Base-by-base conservation (phyloP, 2,329 filamentous ascomycete genomes). In the Aspergillus neotritici region DNA sequence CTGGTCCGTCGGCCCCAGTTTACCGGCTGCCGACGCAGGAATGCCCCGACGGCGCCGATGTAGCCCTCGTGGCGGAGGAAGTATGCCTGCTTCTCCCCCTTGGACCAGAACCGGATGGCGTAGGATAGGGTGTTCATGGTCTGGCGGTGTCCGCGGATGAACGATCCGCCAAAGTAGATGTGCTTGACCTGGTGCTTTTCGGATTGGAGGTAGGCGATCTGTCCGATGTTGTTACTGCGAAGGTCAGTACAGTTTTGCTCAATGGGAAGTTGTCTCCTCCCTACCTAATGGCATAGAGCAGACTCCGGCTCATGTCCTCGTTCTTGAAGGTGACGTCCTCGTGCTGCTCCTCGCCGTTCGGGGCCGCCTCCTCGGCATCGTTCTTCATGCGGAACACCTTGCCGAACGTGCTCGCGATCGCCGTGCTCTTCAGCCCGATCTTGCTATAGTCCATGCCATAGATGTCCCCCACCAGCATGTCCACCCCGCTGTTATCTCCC, bases 51-150 rank as follows among this genome's bases (percentile, higher is more conserved):
- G 14, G 89, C 81, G 8, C 93, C 93, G 1, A 98, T 78, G 63
- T 97, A 98, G 17, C 93, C 93, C 67, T 98, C 93, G 59, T 98
- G 93, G 5, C 93, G 78, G 47, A 98, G 65, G 65, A 98, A 98
- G 65, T 95, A 97, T 0, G 93, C 93, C 67, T 96, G 88, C 67
- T 95, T 96, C 60, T 83, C 77, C 33, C 90, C 91, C 62, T 93
- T 88, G 54, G 86, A 89, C 93, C 93, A 98, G 70, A 97, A 98
- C 56, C 88, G 88, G 69, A 98, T 96, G 61, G 91, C 93, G 62
- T 95, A 98, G 43, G 86, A 90, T 8, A 98, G 75, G 0, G 93
- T 97, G 67, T 97, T 94, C 80, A 98, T 98, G 10, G 93, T 98
- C 70, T 97, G 93, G 12, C 86, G 82, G 66, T 98, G 93, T 32